Conservation (phyloP, 768 basidiomycete species). For the Paxillus involutus region DNA sequence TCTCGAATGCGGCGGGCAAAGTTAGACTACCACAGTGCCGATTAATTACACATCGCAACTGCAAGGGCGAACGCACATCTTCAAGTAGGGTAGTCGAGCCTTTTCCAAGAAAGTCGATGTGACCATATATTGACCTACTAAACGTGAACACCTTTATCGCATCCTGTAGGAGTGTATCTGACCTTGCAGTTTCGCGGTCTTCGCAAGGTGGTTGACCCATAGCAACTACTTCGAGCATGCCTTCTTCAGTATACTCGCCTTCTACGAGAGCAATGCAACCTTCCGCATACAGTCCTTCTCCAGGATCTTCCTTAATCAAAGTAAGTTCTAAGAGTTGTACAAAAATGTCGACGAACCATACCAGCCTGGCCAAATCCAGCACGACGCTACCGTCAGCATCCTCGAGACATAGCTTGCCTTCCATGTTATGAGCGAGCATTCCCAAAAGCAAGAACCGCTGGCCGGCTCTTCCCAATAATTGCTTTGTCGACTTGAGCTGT, state of each 20-base stretch:
- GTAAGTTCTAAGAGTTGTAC: slow-evolving; percentile 11
- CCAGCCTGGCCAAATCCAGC: slow-evolving; percentile 85
- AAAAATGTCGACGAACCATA: slow-evolving; percentile 28
- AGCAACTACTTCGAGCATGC: slow-evolving; percentile 83
- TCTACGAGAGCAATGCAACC: slow-evolving; percentile 94
- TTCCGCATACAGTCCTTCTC: slow-evolving; percentile 95
- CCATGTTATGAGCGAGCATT: slow-evolving; percentile 86
- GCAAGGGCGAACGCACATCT: slow-evolving; percentile 58
- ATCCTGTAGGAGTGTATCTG: slow-evolving; percentile 16
- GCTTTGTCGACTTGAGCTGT: slow-evolving; percentile 93
- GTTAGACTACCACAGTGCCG: slow-evolving; percentile 46
- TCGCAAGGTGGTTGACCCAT: slow-evolving; percentile 99
- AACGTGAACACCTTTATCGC: slow-evolving; percentile 6
- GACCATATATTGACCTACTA: slow-evolving; percentile 86
- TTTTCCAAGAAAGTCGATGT: slow-evolving; percentile 95
- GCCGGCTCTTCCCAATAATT: slow-evolving; percentile 86
- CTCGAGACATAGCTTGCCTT: slow-evolving; percentile 88
- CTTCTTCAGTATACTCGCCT: slow-evolving; percentile 94
- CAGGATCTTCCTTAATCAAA: slow-evolving; percentile 69
- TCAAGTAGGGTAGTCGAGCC: slow-evolving; percentile 88
- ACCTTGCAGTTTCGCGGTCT: slow-evolving; percentile 81
- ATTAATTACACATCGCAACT: not conserved
- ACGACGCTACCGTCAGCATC: slow-evolving; percentile 90
- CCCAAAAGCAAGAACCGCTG: slow-evolving; percentile 92
- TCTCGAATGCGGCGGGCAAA: slow-evolving; percentile 61